Evolutionary conservation across 441 rosid genomes (phyloP).

Genomic region (Caryocar brasiliense): DNA sequence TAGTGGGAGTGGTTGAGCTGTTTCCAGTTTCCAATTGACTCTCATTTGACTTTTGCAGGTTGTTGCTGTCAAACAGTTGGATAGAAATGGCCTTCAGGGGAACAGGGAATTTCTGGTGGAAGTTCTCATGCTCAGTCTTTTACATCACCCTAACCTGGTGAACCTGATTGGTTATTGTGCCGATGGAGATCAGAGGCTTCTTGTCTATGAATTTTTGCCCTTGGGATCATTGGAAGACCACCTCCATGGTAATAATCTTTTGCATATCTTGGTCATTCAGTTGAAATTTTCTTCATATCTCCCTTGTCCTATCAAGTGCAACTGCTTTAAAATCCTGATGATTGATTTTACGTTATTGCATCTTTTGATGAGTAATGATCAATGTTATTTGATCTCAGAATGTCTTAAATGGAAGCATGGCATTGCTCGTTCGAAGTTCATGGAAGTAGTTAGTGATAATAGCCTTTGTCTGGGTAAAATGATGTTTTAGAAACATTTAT

Average conservation of each 20-base stretch:
- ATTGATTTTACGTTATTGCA: no score
- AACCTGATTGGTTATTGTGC: slow-evolving; percentile 96
- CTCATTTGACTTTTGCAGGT: slow-evolving; percentile 30
- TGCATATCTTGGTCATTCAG: neutral
- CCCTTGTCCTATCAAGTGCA: neutral
- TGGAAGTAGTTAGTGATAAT: no score
- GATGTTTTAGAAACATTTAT: no score
- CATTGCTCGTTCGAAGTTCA: no score
- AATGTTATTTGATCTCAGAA: no score
- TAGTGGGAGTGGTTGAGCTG: neutral
- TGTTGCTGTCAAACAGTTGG: slow-evolving; percentile 94
- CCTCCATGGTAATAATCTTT: slow-evolving; percentile 60
- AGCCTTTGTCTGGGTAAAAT: no score
- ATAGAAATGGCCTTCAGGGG: slow-evolving; percentile 94
- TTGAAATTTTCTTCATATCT: neutral
- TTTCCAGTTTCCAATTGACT: neutral
- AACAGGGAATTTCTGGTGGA: slow-evolving; percentile 95
- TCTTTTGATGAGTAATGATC: no score
- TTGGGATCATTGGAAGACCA: slow-evolving; percentile 94
- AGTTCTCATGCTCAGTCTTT: slow-evolving; percentile 98
- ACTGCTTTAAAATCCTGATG: neutral
- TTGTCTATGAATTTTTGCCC: slow-evolving; percentile 94
- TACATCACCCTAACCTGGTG: slow-evolving; percentile 90
- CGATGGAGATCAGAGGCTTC: slow-evolving; percentile 96
- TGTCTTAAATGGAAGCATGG: no score